Conservation (phyloP, 2,329 filamentous ascomycete species). For the Biscogniauxia sp. region DNA sequence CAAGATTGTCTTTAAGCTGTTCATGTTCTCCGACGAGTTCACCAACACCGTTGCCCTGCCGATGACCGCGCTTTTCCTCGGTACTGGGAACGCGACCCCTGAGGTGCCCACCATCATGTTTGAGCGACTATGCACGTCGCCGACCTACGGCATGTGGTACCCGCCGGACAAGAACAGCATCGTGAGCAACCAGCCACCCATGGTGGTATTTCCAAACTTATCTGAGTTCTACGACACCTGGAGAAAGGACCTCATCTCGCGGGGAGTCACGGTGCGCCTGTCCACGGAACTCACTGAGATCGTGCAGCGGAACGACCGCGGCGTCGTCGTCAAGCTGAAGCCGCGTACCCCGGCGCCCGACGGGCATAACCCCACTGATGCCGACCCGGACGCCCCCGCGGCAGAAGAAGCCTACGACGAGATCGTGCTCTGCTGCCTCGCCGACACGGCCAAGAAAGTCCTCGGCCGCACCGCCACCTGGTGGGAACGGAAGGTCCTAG, state of each 20-base stretch:
- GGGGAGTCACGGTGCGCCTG: slow-evolving; percentile 51
- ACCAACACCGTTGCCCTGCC: slow-evolving; percentile 30
- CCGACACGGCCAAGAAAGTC: slow-evolving; percentile 62
- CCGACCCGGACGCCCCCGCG: slow-evolving; percentile 33
- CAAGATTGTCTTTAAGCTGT: slow-evolving; percentile 29
- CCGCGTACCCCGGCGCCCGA: slow-evolving; percentile 34
- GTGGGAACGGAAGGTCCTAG: slow-evolving; percentile 65
- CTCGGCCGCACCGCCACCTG: slow-evolving; percentile 56
- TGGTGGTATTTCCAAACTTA: slow-evolving; percentile 58
- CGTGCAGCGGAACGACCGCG: slow-evolving; percentile 45
- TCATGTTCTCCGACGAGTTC: slow-evolving; percentile 34
- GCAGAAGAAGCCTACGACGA: slow-evolving; percentile 62
- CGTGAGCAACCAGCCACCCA: slow-evolving; percentile 49
- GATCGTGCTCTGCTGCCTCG: slow-evolving; percentile 62
- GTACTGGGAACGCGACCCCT: slow-evolving; percentile 34
- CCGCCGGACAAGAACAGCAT: slow-evolving; percentile 34
- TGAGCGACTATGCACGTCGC: slow-evolving; percentile 36
- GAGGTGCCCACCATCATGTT: slow-evolving; percentile 35
- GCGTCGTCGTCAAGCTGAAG: slow-evolving; percentile 46
- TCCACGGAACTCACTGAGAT: slow-evolving; percentile 52
- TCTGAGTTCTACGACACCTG: slow-evolving; percentile 54
- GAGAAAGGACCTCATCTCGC: slow-evolving; percentile 46
- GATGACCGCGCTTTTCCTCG: slow-evolving; percentile 37
- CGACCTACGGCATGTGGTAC: slow-evolving; percentile 60
- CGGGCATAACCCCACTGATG: slow-evolving; percentile 31